A percentile compares a stretch with the other conserved stretches of the same genome.
Conservation (phyloP, 1,139 yeast genomes). For the Geotrichum aggregatum region DNA sequence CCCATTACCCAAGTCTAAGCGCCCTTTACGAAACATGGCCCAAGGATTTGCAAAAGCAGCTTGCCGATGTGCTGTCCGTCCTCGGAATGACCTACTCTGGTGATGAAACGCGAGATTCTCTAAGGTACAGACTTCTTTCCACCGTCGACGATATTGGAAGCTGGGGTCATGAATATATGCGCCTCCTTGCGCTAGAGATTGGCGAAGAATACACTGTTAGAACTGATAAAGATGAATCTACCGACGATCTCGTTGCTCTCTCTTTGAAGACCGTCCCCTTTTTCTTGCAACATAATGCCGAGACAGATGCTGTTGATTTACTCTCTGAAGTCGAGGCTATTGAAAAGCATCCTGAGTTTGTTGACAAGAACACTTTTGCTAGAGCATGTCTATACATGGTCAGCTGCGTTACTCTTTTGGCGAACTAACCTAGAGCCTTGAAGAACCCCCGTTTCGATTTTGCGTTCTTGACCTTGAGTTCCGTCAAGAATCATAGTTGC, state of each 20-base stretch:
- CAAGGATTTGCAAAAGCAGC: slow-evolving; percentile 41
- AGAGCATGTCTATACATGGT: slow-evolving; percentile 94
- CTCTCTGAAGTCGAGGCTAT: slow-evolving; percentile 83
- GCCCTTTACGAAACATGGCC: slow-evolving; percentile 68
- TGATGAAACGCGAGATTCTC: slow-evolving; percentile 73
- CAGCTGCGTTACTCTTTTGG: slow-evolving; percentile 89
- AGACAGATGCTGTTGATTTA: slow-evolving; percentile 95
- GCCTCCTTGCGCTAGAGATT: slow-evolving; percentile 90
- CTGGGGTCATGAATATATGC: slow-evolving; percentile 98
- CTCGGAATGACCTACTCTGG: slow-evolving; percentile 93
- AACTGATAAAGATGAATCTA: slow-evolving; percentile 47
- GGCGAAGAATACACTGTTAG: slow-evolving; percentile 78
- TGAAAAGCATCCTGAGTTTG: slow-evolving; percentile 75
- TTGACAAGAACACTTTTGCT: slow-evolving; percentile 77
- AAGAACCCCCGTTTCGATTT: no score
- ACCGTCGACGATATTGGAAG: slow-evolving; percentile 59
- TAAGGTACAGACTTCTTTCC: slow-evolving; percentile 74
- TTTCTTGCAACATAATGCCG: slow-evolving; percentile 92
- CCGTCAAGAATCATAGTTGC: no score
- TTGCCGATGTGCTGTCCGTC: slow-evolving; percentile 87
- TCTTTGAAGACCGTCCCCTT: slow-evolving; percentile 81
- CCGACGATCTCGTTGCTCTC: slow-evolving; percentile 53
- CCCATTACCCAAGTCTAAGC: slow-evolving; percentile 68
- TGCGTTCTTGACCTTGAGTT: no score
- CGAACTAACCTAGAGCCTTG: no score